Percentiles rank a stretch among this genome's conserved stretches.
Evolutionary conservation across 208 protist genomes (phyloP).

Genomic region (Crithidia sp.): DNA sequence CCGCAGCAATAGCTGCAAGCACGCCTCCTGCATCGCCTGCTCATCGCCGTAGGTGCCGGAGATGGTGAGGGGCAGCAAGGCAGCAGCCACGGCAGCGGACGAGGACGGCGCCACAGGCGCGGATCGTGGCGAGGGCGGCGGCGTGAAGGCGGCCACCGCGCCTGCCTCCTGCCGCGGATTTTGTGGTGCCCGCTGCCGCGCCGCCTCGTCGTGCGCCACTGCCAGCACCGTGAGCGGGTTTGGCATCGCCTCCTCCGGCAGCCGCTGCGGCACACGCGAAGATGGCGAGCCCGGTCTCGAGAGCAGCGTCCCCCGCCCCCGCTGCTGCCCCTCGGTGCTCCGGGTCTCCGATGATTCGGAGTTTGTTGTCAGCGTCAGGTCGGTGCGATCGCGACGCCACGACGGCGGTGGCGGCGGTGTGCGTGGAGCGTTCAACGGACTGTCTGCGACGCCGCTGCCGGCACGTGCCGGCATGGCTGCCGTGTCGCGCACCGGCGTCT

Average conservation of each 20-base stretch:
- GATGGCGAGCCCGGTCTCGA: not conserved
- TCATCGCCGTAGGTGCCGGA: slow-evolving; percentile 69
- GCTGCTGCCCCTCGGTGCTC: slow-evolving; percentile 7
- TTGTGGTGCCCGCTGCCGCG: slow-evolving; percentile 11
- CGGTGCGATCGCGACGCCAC: not conserved
- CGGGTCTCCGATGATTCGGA: slow-evolving; percentile 17
- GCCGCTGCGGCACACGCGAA: not conserved
- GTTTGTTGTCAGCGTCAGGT: not conserved
- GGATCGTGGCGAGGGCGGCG: slow-evolving; percentile 1
- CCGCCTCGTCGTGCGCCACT: slow-evolving; percentile 13
- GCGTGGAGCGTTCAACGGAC: not conserved
- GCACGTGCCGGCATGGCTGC: not conserved
- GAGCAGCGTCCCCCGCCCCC: not conserved
- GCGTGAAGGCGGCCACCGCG: slow-evolving; percentile 3
- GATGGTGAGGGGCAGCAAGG: slow-evolving; percentile 43
- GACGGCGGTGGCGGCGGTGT: not conserved
- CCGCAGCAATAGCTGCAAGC: slow-evolving; percentile 57
- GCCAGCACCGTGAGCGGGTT: slow-evolving; percentile 24
- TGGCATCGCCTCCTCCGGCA: slow-evolving; percentile 10
- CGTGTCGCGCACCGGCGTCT: not conserved
- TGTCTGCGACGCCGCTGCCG: not conserved
- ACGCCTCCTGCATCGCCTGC: slow-evolving; percentile 58
- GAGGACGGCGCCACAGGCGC: not conserved
- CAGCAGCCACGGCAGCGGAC: slow-evolving; percentile 9
- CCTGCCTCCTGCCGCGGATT: not conserved